Evolutionary conservation across 441 rosid genomes (phyloP).

Genomic region (Aleurites moluccanus): DNA sequence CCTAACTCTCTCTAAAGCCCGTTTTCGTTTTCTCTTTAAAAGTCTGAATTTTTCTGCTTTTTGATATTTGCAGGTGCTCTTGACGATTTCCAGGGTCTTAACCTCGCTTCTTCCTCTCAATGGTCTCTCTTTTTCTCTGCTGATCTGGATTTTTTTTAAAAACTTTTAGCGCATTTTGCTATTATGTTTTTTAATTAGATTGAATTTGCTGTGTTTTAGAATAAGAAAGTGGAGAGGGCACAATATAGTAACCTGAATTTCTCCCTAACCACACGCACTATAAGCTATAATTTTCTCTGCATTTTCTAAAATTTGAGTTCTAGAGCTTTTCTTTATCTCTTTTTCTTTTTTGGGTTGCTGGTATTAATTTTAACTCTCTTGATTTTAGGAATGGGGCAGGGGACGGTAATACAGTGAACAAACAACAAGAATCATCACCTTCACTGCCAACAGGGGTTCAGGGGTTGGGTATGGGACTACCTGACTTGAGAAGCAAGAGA

Average conservation of each 20-base stretch:
- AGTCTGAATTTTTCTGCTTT: not conserved
- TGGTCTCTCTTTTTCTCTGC: slow-evolving; percentile 31
- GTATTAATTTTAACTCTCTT: slow-evolving; percentile 14
- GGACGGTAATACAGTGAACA: slow-evolving; percentile 35
- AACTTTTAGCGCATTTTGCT: not conserved
- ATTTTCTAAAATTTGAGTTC: not conserved
- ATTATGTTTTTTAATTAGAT: not conserved
- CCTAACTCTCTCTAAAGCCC: not conserved
- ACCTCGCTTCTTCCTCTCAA: slow-evolving; percentile 51
- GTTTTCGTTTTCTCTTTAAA: not conserved
- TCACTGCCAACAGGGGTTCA: slow-evolving; percentile 57
- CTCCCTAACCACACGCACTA: no score
- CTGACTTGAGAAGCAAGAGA: slow-evolving; percentile 78
- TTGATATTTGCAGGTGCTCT: slow-evolving; percentile 67
- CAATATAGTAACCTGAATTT: not conserved
- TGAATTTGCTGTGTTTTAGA: not conserved
- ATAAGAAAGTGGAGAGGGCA: not conserved
- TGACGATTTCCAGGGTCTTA: slow-evolving; percentile 91
- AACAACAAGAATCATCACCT: slow-evolving; percentile 41
- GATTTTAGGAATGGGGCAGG: slow-evolving; percentile 40
- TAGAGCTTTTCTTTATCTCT: slow-evolving; percentile 2
- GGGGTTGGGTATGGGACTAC: slow-evolving; percentile 90
- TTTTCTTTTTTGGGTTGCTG: not conserved
- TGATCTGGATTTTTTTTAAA: not conserved
- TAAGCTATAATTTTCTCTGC: no score